Base-by-base conservation (phyloP, 1,284 basidiomycete genomes). In the Cutaneotrichosporon spelunceum region DNA sequence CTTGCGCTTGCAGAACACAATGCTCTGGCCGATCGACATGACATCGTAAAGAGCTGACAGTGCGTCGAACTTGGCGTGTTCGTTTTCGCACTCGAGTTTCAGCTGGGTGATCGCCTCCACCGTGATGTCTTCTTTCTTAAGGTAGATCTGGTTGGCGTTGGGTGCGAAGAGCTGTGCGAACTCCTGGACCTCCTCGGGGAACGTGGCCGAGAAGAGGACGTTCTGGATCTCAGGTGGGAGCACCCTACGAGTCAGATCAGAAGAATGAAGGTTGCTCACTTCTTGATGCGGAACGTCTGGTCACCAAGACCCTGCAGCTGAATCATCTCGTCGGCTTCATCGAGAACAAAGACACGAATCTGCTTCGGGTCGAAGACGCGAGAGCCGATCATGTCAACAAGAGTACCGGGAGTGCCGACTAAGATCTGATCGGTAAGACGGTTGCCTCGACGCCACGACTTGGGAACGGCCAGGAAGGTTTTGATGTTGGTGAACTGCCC, bases 241-340 rank as follows among this genome's bases (percentile, higher is more conserved):
- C 66, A 72, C 67, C 52, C 77, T 79, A 58, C 21, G 44, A 9
- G 57, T 66, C 47, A 68, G 65, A 55, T 42, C n/a, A 49, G 14
- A 21, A 36, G 19, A 7, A 3, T 7, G 10, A 23, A 21, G 29
- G 34, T 13, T n/a, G 81, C 87, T 59, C 67, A 93, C 93, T 93
- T 96, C 81, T 97, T 98, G 62, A 98, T 93, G 56, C 89, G 85
- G 63, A 95, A 81, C 1, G 92, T 95, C 80, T 99, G 95, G 71
- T 99, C 96, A n/a, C 93, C 93, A 57, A 99, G 81, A 24, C 94
- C 93, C 77, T 95, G 92, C 74, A 93, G 88, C 75, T 95, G 93
- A 67, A 99, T 83, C 93, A 99, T 97, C 79, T 97, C 96, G 80
- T 99, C 96, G 33, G 96, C 96, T 81, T 99, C 96, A 75, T 99